Percentiles rank a stretch among this genome's conserved stretches.
phyloP scores from a whole-genome alignment of 2,329 filamentous ascomycete genomes.

The Lasiodiplodia sp. region DNA sequence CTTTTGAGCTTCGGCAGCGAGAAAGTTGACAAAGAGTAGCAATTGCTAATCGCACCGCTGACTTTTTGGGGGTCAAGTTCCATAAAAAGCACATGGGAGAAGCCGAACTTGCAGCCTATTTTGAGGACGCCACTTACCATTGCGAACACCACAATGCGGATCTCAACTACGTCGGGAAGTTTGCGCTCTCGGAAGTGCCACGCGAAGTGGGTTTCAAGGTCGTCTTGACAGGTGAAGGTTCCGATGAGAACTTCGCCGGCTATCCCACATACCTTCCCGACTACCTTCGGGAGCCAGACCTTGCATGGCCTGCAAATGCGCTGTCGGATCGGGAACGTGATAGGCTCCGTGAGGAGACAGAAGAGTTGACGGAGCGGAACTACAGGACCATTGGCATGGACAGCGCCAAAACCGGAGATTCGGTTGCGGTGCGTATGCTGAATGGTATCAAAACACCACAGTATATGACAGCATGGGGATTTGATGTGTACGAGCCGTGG shows the following conservation, averaged over 20 bases:
- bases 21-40: slow-evolving; percentile 32
- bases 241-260: slow-evolving; percentile 64
- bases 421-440: slow-evolving; percentile 45
- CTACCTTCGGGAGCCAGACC: slow-evolving; percentile 58
- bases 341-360: slow-evolving; percentile 31
- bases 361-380: slow-evolving; percentile 22
- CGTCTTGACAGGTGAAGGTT: slow-evolving; percentile 61
- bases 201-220: slow-evolving; percentile 60
- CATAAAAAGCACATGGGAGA: slow-evolving; percentile 55
- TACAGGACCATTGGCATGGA: slow-evolving; percentile 39
- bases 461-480: slow-evolving; percentile 45
- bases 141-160: slow-evolving; percentile 57
- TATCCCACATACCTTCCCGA: slow-evolving; percentile 58
- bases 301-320: slow-evolving; percentile 30
- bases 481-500: slow-evolving; percentile 47
- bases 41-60: slow-evolving; percentile 57
- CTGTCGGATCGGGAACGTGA: slow-evolving; percentile 34
- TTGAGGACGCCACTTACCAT: slow-evolving; percentile 56
- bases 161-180: slow-evolving; percentile 61
- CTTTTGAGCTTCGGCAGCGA: background rate
- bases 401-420: slow-evolving; percentile 36
- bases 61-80: slow-evolving; percentile 56
- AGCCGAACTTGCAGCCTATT: slow-evolving; percentile 49
- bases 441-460: slow-evolving; percentile 49
- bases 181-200: slow-evolving; percentile 56